Evolutionary conservation across 23 red algal species (phyloP).

Genomic region (Gracilaria caudata): DNA sequence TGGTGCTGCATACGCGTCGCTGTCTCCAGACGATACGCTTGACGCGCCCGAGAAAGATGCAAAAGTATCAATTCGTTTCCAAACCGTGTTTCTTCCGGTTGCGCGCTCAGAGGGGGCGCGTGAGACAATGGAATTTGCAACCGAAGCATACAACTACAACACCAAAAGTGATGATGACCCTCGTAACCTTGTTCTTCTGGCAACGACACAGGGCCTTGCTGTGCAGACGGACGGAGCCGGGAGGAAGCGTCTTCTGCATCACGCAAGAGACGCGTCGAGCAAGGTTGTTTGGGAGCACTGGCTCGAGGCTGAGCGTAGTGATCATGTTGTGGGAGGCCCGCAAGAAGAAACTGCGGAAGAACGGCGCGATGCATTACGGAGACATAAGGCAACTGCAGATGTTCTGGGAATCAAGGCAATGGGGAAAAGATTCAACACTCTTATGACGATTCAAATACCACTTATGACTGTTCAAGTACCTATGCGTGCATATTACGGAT

Average conservation of each 20-base stretch:
- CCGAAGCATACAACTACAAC: constrained; percentile 38
- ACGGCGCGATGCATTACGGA: not conserved
- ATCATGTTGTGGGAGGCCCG: not conserved
- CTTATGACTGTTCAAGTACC: constrained; percentile 22
- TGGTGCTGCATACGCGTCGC: not conserved
- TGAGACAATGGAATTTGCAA: constrained; percentile 5
- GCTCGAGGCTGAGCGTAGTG: constrained; percentile 33
- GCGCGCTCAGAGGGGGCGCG: not conserved
- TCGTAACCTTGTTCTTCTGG: constrained; percentile 3
- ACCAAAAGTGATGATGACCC: constrained; percentile 21
- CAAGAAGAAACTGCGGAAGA: constrained; percentile 25
- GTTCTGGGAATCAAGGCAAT: constrained; percentile 21
- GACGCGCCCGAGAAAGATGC: not conserved
- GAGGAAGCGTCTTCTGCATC: constrained; percentile 22
- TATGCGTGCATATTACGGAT: too few species aligned
- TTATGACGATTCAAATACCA: constrained; percentile 21
- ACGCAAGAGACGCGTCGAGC: not conserved
- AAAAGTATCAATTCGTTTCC: constrained; percentile 25
- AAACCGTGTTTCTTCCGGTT: constrained; percentile 35
- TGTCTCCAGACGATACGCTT: not conserved
- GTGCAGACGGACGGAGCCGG: constrained; percentile 29
- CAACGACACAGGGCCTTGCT: constrained; percentile 19
- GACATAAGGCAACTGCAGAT: constrained; percentile 4
- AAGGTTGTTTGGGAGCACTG: not conserved
- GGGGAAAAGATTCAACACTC: constrained; percentile 22